Evolutionary conservation across 495 filamentous ascomycete species (phyloP).

Genomic region (Hyphodiscus hymeniophilus): DNA sequence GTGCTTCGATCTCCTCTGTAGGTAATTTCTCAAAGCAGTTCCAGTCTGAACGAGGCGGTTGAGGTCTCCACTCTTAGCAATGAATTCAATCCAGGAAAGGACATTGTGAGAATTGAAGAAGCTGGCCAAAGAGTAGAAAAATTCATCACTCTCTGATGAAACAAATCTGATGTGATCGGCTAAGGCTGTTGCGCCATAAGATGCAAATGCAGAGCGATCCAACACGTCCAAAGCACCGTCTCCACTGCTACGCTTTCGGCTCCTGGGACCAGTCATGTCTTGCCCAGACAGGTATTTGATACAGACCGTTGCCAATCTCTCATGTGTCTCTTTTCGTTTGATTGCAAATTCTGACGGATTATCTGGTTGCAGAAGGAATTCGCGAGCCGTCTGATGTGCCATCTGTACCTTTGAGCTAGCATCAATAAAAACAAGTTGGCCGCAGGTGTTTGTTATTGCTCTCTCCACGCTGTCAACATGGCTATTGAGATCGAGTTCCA

Average conservation of each 20-base stretch:
- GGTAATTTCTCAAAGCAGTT: constrained; percentile 26
- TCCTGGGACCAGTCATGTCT: too few species aligned
- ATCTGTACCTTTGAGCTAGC: constrained; percentile 24
- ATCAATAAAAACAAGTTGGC: constrained; percentile 33
- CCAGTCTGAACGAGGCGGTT: constrained; percentile 22
- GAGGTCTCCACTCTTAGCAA: constrained; percentile 24
- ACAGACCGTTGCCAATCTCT: constrained; percentile 23
- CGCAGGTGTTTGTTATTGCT: constrained; percentile 20
- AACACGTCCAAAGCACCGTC: background rate
- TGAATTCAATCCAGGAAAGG: constrained; percentile 31
- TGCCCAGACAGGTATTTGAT: constrained; percentile 23
- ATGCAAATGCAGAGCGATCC: constrained; percentile 1
- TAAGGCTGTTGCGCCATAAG: constrained; percentile 23
- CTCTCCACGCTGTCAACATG: constrained; percentile 4
- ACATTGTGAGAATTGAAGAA: constrained; percentile 28
- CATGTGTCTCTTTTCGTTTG: constrained; percentile 20
- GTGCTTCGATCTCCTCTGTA: constrained; percentile 18
- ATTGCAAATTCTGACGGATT: constrained; percentile 24
- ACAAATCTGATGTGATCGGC: constrained; percentile 25
- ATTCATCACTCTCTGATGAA: constrained; percentile 1
- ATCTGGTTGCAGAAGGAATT: constrained; percentile 4
- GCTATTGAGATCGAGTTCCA: constrained; percentile 11
- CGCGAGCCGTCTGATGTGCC: constrained; percentile 33
- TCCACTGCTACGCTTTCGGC: constrained; percentile 21
- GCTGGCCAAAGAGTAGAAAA: constrained; percentile 19